Base-by-base conservation (phyloP, 371 early-diverging fungal genomes). In the Actinomortierella ambigua region DNA sequence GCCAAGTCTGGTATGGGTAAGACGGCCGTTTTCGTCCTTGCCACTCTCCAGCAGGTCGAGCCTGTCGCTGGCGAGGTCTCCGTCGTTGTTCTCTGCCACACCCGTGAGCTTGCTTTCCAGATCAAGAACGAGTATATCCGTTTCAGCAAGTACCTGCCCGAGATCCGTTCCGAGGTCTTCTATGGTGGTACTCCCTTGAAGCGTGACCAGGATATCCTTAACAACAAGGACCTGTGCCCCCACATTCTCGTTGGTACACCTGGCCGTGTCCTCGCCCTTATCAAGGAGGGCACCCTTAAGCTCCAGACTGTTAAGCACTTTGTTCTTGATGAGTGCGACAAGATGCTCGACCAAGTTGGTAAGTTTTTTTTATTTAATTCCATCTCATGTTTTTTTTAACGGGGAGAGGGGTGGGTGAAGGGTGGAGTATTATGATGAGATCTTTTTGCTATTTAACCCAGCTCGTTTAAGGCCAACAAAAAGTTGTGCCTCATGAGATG, bases 1-100 rank as follows among this genome's bases (percentile, higher is more conserved):
- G 99, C 99, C 79, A 98, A 99, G 83, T 94, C 94, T 63, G 99
- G 99, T 79, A 95, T 98, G 95, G 99, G 99, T 68, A 99, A 99
- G 82, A 99, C 99, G 2, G 98, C 98, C 18, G 98, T 98, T 41
- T 99, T 99, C 79, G 97, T 98, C 5, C 84, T 99, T 49, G 94
- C 98, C 13, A 91, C 96, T 14, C 88, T 99, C 41, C 97, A 99
- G 81, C 96, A 98, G 79, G 87, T 98, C 46, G 95, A 95, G 59
- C 89, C 92, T 46, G 81, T 88, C 27, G 83, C 86, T 13, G 93
- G 90, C 41, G 89, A 91, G 55, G 91, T 92, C 15, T 84, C 91
- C 51, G 96, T 95, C 9, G 82, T 99, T 62, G 93, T 99, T 4
- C 88, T 98, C 57, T 96, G 96, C 84, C 98, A 98, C 79, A 98